Conservation (phyloP, 805 yeast genomes). For the Tetrapisispora arboricola region DNA sequence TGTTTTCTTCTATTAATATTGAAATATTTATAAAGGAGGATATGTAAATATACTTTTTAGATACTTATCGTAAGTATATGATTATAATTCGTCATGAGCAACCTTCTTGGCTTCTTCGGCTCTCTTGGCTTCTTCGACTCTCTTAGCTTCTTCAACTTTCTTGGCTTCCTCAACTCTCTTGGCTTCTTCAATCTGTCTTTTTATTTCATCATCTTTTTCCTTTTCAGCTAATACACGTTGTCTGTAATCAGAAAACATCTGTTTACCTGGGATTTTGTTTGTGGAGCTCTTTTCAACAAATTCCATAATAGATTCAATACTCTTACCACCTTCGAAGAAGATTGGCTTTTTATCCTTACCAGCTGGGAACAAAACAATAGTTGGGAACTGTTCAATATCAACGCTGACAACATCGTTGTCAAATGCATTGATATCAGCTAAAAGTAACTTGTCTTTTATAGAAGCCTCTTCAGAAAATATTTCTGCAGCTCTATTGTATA, state of each 20-base stretch:
- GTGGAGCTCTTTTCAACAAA: constrained; percentile 67
- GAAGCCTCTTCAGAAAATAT: constrained; percentile 43
- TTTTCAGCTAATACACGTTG: constrained; percentile 10
- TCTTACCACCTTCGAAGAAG: constrained; percentile 59
- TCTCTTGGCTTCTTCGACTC: constrained; percentile 1
- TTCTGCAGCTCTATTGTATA: constrained; percentile 77
- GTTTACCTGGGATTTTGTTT: constrained; percentile 45
- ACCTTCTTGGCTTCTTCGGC: neutral
- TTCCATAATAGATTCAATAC: constrained; percentile 54
- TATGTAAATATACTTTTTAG: neutral
- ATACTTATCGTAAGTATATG: neutral
- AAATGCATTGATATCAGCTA: constrained; percentile 88
- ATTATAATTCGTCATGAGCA: constrained; percentile 29
- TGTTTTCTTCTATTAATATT: neutral
- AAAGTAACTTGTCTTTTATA: constrained; percentile 44
- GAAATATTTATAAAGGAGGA: neutral
- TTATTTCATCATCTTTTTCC: constrained; percentile 8
- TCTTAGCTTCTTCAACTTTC: neutral
- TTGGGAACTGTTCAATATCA: constrained; percentile 84
- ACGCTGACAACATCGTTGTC: constrained; percentile 71
- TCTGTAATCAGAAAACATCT: constrained; percentile 22
- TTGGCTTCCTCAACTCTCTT: neutral
- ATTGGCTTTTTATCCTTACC: constrained; percentile 60
- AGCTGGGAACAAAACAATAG: constrained; percentile 85
- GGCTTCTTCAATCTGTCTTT: constrained; percentile 5